phyloP scores from a whole-genome alignment of 2,329 filamentous ascomycete species.

The Thielaviopsis punctulata region DNA sequence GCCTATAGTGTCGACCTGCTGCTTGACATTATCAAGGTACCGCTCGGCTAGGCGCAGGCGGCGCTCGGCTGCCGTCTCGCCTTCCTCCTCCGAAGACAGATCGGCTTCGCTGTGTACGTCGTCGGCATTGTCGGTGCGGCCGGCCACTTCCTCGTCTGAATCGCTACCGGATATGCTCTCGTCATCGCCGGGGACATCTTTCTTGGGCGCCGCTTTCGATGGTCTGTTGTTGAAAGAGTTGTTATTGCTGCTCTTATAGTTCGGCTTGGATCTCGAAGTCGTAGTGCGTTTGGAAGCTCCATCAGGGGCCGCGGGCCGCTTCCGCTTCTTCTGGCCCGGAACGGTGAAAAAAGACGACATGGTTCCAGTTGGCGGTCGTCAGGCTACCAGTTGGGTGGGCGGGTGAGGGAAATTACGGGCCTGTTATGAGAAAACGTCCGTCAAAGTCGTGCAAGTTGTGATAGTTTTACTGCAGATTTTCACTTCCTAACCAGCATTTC shows the following conservation, averaged over 20 bases:
- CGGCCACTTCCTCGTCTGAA: conserved; percentile 37
- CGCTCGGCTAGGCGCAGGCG: conserved; percentile 75
- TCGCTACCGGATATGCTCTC: conserved; percentile 83
- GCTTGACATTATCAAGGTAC: conserved; percentile 78
- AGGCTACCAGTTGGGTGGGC: neutral
- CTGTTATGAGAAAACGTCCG: neutral
- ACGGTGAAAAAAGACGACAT: conserved; percentile 97
- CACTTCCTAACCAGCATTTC: neutral
- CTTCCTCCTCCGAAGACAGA: conserved; percentile 50
- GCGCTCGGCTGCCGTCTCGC: conserved; percentile 79
- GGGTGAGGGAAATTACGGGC: neutral
- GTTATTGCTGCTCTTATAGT: neutral
- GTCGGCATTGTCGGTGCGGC: conserved; percentile 32
- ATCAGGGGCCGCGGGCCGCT: conserved; percentile 42
- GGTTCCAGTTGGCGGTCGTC: conserved; percentile 2
- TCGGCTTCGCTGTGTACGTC: conserved; percentile 25
- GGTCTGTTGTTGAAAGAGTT: neutral
- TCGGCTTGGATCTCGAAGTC: conserved; percentile 6
- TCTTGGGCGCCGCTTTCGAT: conserved; percentile 1
- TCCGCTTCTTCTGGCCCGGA: conserved; percentile 80
- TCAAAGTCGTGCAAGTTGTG: neutral
- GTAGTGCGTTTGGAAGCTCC: conserved; percentile 14
- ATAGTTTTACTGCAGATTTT: conserved; percentile 10
- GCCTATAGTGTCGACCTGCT: conserved; percentile 57
- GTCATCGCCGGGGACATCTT: conserved; percentile 26